These are phyloP conservation scores for Waltergamsia citrina DNA, from an alignment of 2,329 filamentous ascomycete genomes.

Conservation along the genomic window DNA sequence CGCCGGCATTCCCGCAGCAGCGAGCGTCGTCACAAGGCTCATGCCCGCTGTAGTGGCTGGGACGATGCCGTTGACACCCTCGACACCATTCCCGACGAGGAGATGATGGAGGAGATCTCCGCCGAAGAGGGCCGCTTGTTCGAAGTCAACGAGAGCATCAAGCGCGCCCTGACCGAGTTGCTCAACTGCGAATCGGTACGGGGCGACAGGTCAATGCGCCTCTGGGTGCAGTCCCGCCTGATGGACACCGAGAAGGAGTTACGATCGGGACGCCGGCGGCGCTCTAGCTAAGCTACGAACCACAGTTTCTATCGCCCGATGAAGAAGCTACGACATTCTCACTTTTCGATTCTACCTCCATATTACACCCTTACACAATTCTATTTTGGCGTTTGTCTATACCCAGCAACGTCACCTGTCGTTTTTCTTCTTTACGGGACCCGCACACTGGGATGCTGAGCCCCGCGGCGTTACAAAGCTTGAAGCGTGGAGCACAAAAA, in stretches of 20 bases:
- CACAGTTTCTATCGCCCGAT: no score
- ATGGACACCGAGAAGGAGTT: conserved; percentile 53
- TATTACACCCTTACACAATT: no score
- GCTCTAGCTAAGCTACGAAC: no score
- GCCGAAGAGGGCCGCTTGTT: conserved; percentile 43
- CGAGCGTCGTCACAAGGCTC: conserved; percentile 14
- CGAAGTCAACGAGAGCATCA: conserved; percentile 51
- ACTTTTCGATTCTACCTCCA: no score
- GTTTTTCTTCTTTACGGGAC: no score
- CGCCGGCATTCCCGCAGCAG: conserved; percentile 26
- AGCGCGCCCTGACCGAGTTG: conserved; percentile 50
- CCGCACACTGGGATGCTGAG: no score
- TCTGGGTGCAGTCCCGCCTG: conserved; percentile 48
- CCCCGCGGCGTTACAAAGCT: no score
- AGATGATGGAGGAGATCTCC: conserved; percentile 37
- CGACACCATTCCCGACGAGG: conserved; percentile 35
- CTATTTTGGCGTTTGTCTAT: no score
- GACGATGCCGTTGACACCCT: conserved; percentile 15
- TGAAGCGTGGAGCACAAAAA: no score
- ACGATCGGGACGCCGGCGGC: conserved; percentile 39
- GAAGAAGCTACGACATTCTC: no score
- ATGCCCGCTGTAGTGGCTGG: conserved; percentile 23
- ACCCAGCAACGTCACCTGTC: no score
- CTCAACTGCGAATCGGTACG: conserved; percentile 50
- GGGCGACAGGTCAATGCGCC: conserved; percentile 39